Conservation (phyloP, 352 stramenopile genomes). For the Pythium pectinolyticum region DNA sequence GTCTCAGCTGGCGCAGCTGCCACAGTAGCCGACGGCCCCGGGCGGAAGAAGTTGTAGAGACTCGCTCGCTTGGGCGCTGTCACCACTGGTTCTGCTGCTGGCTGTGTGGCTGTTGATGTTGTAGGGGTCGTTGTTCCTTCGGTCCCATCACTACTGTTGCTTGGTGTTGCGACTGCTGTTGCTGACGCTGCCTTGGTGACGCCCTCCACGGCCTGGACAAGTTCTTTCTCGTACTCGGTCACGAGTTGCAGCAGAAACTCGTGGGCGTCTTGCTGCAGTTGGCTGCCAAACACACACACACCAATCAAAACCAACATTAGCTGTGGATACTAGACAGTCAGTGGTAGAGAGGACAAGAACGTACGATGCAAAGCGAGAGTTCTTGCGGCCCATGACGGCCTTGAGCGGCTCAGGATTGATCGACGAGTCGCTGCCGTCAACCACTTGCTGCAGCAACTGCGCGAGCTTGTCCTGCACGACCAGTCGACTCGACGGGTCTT, state of each 20-base stretch:
- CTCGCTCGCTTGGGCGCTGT: conserved; percentile 40
- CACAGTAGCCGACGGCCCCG: conserved; percentile 16
- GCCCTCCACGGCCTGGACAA: conserved; percentile 48
- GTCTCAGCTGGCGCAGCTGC: not conserved
- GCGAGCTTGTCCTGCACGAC: conserved; percentile 55
- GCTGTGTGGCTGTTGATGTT: not conserved
- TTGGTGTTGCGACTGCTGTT: conserved; percentile 22
- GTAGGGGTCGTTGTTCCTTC: not conserved
- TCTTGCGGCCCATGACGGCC: conserved; percentile 71
- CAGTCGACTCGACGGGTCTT: conserved; percentile 51
- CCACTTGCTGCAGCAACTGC: conserved; percentile 60
- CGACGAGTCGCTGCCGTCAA: conserved; percentile 56
- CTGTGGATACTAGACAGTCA: too few relatives aligned
- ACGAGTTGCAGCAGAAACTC: conserved; percentile 86
- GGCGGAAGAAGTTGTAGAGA: conserved; percentile 65
- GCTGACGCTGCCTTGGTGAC: conserved; percentile 11
- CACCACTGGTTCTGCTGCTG: not conserved
- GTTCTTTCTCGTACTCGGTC: conserved; percentile 84
- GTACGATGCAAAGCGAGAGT: conserved; percentile 81
- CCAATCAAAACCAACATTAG: too few relatives aligned
- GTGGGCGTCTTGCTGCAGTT: conserved; percentile 85
- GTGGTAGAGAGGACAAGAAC: too few relatives aligned
- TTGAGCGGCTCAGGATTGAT: conserved; percentile 85
- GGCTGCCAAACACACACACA: conserved; percentile 32
- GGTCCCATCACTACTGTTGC: not conserved